Base-by-base conservation (phyloP, 169 alveolate genomes). In the Eimeria nieschulzi region DNA sequence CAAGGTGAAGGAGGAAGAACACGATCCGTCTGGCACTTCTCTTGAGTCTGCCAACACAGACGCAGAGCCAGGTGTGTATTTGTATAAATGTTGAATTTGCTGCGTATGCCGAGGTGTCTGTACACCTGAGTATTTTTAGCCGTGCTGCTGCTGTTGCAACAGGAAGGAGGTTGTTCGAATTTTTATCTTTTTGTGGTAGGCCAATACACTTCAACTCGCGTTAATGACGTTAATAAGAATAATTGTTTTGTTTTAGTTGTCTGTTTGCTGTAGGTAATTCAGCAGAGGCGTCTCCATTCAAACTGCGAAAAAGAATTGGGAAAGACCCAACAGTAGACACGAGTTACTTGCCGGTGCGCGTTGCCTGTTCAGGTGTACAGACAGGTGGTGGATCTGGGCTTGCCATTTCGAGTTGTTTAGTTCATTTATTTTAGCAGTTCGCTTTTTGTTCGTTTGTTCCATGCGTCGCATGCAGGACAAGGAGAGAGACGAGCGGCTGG, bases 261-360 rank as follows among this genome's bases (percentile, higher is more conserved):
- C 2, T 66, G 26, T 33, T 66, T 23, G 25, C n/a, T 66, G 75
- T 25, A 66, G 75, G 0, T 9, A 19, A 9, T 9, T 12, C n/a
- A 13, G 26, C 80, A 9, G 39, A 21, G 9, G 55, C 56, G 1
- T 6, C 80, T 6, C 9, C n/a, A 9, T 71, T 71, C 53, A 71
- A 71, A 39, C 9, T 71, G 19, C 9, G 80, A 71, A 71, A 71
- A 53, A 8, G 91, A 53, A 84, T 90, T 0, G 93, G 93, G 10
- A 90, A 92, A 75, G 87, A 92, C 59, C 94, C 94, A 6, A 39
- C 53, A 7, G 92, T 92, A 17, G 92, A 92, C 70, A 92, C 94
- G 9, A 46, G 59, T 33, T 83, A 83, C 59, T 76, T 92, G 39
- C 90, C 88, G n/a, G 93, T 79, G 51, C n/a, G 90, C 15, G n/a